These are phyloP conservation scores for Brassica balearica DNA, from an alignment of 441 rosid species.

Conservation along the genomic window DNA sequence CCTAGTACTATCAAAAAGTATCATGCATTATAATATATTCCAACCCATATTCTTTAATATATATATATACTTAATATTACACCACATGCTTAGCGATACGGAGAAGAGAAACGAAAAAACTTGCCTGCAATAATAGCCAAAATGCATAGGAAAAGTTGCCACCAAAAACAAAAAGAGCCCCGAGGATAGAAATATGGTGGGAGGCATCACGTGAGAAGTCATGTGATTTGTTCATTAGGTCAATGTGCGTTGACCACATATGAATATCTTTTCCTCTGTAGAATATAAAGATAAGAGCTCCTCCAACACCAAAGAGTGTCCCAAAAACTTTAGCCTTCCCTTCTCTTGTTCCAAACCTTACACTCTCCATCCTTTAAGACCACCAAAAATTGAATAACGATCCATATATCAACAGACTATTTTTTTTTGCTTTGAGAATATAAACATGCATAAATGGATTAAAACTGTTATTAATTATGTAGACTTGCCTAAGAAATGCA, in stretches of 20 bases:
- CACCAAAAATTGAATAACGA: not conserved
- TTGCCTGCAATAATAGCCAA: constrained; percentile 64
- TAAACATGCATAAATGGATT: not conserved
- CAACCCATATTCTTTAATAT: not conserved
- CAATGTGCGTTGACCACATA: constrained; percentile 53
- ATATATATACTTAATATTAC: not conserved
- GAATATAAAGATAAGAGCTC: constrained; percentile 72
- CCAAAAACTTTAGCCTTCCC: constrained; percentile 75
- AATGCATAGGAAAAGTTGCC: constrained; percentile 53
- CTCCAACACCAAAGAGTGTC: constrained; percentile 62
- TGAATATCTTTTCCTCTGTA: constrained; percentile 58
- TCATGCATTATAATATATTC: not conserved
- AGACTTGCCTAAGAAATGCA: constrained; percentile 48
- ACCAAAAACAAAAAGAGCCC: constrained; percentile 52
- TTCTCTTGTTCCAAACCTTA: constrained; percentile 44
- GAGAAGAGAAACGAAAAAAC: not conserved
- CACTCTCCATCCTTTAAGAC: constrained; percentile 57
- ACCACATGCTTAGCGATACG: not conserved
- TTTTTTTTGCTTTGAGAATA: not conserved
- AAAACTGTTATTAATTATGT: not conserved
- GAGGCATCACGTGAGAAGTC: constrained; percentile 8
- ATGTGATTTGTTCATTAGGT: constrained; percentile 45
- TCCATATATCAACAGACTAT: not conserved
- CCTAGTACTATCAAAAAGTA: not conserved
- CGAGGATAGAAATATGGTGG: constrained; percentile 36